Percentiles rank a stretch among this genome's conserved stretches.
Evolutionary conservation across 305 asterid species (phyloP).

Genomic region (Salvia sclarea): DNA sequence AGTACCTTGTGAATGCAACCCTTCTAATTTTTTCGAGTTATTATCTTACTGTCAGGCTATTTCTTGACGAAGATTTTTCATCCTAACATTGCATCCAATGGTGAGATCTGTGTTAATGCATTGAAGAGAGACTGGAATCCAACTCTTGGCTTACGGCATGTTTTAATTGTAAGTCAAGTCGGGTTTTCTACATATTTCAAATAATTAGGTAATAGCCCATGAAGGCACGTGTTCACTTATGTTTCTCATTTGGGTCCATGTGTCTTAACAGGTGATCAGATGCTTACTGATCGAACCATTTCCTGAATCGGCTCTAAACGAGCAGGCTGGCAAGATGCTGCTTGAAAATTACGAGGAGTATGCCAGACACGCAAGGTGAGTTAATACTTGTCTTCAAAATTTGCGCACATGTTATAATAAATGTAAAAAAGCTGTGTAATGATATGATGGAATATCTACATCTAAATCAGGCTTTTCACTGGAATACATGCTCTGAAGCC

Average conservation of each 20-base stretch:
- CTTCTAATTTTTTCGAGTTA: constrained; percentile 13
- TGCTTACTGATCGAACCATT: constrained; percentile 96
- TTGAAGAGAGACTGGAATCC: constrained; percentile 97
- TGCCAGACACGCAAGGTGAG: constrained; percentile 87
- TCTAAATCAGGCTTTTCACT: constrained; percentile 72
- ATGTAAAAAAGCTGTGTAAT: neutral
- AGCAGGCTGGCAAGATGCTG: constrained; percentile 98
- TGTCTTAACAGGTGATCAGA: constrained; percentile 73
- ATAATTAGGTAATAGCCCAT: neutral
- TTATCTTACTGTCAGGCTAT: constrained; percentile 56
- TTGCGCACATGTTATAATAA: neutral
- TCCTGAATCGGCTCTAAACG: constrained; percentile 97
- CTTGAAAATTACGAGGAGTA: constrained; percentile 91
- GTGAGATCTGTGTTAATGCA: constrained; percentile 96
- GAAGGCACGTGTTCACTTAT: constrained; percentile 4
- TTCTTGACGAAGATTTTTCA: constrained; percentile 94
- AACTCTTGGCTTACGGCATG: constrained; percentile 87
- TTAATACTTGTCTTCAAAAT: neutral
- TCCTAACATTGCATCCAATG: constrained; percentile 83
- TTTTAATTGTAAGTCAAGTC: constrained; percentile 62
- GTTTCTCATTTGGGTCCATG: constrained; percentile 1
- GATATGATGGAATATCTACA: neutral
- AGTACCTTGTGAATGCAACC: neutral
- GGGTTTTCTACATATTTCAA: neutral
- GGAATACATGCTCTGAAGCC: constrained; percentile 84